Evolutionary conservation across 1,284 basidiomycete species (phyloP).

Genomic region (Golubevia pallescens): DNA sequence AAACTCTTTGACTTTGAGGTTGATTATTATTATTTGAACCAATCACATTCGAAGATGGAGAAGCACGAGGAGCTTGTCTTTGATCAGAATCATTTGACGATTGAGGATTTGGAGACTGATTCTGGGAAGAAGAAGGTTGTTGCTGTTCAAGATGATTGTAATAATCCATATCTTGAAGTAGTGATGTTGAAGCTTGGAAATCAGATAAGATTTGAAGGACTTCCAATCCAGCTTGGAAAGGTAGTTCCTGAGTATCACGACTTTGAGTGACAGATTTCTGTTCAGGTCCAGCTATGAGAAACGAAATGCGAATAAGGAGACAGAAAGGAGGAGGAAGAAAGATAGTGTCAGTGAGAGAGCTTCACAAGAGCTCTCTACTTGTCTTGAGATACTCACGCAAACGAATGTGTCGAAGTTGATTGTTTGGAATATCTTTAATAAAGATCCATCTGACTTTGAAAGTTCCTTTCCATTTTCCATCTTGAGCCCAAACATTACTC

Average conservation of each 20-base stretch:
- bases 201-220: slow-evolving; percentile 48
- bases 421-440: slow-evolving; percentile 60
- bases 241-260: slow-evolving; percentile 60
- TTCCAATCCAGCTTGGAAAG: slow-evolving; percentile 34
- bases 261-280: slow-evolving; percentile 58
- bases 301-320: not conserved
- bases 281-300: slow-evolving; percentile 38
- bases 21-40: too few relatives aligned
- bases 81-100: too few relatives aligned
- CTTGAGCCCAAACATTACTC: slow-evolving; percentile 54
- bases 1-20: too few relatives aligned
- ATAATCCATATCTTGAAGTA: slow-evolving; percentile 5
- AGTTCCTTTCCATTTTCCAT: slow-evolving; percentile 60
- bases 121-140: too few relatives aligned
- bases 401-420: slow-evolving; percentile 47
- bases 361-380: too few relatives aligned
- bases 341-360: not conserved
- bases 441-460: slow-evolving; percentile 61
- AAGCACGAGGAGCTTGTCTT: too few relatives aligned
- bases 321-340: not conserved
- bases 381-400: slow-evolving; percentile 6
- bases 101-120: too few relatives aligned
- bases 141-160: too few relatives aligned
- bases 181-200: slow-evolving; percentile 29
- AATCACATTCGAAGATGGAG: too few relatives aligned